Conservation (phyloP, 192 early-diverging fungal species). For the Lunasporangiospora selenospora region DNA sequence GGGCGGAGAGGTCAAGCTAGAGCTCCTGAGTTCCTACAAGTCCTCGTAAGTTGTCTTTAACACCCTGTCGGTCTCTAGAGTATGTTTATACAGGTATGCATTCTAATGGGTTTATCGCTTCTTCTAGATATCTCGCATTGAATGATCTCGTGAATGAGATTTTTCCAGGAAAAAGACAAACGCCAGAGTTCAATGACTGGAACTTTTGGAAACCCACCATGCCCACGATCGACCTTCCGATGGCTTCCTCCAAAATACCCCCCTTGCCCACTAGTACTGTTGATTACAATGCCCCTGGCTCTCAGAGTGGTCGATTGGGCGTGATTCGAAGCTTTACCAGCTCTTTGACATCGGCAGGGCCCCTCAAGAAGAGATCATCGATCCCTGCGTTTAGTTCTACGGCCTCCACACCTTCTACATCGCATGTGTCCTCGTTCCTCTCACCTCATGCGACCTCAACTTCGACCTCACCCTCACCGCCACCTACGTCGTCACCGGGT, state of each 20-base stretch:
- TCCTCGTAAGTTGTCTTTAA: conserved; percentile 63
- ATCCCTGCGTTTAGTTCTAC: conserved; percentile 27
- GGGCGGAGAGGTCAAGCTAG: conserved; percentile 88
- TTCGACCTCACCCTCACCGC: background rate
- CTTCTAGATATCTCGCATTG: conserved; percentile 70
- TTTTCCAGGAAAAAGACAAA: conserved; percentile 73
- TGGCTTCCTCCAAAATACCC: conserved; percentile 15
- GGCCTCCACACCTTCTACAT: conserved; percentile 1
- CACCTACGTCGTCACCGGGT: conserved; percentile 17
- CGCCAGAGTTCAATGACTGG: conserved; percentile 84
- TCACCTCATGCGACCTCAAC: background rate
- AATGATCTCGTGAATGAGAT: conserved; percentile 96
- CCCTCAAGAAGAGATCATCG: conserved; percentile 19
- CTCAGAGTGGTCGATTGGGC: conserved; percentile 26
- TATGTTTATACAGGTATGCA: too few species aligned
- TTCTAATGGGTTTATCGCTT: background rate
- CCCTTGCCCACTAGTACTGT: background rate
- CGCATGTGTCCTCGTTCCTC: background rate
- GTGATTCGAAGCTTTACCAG: conserved; percentile 49
- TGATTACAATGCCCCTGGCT: background rate
- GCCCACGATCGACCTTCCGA: conserved; percentile 54
- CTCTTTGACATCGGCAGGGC: conserved; percentile 18
- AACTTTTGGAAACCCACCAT: conserved; percentile 74
- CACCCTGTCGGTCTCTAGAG: background rate
- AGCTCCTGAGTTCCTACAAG: conserved; percentile 83